Evolutionary conservation across 805 yeast species (phyloP), one percentile per base, ranked within the genome.

Genomic region (Dipodascopsis tothii): DNA sequence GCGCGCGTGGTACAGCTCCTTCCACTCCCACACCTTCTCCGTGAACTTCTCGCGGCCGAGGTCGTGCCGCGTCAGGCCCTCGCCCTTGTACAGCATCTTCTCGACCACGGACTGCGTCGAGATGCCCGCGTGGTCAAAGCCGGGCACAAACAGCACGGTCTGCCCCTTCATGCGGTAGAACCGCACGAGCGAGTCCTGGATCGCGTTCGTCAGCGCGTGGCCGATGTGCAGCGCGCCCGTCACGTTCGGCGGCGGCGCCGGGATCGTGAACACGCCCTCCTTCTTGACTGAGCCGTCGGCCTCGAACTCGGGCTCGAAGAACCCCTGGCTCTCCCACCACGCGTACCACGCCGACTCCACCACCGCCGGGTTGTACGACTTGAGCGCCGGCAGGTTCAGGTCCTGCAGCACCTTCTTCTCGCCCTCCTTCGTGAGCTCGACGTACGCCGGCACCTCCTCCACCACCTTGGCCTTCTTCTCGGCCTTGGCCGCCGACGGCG

Each of bases 241-340:
- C 53, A 92, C 95, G 65, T 92, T 92, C 62, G 98, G 98, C 51
- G 98, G 98, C 33, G 98, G 98, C n/a, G 95, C 92, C 33, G 97
- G 96, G 58, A 92, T 85, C 51, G 82, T 74, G 67, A 90, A 92
- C 17, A 73, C 61, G 56, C 97, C 97, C 60, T 78, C 88, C 35
- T 92, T 84, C 61, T 81, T 81, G 55, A 77, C 59, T 37, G 79
- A 67, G 37, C 96, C 96, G 59, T 80, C 80, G 45, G 68, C 73
- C 36, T 80, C 72, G 55, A 83, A 79, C 62, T 84, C 84, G 17
- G 98, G 98, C 66, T 82, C 81, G 60, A 92, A 92, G 59, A 77
- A 79, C 17, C 92, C 94, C 65, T 84, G 74, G 58, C 82, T 72
- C 48, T 77, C 81, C 98, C 98, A 92, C 97, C 98, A 92, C 17